A percentile compares a stretch with the other conserved stretches of the same genome.
These are phyloP conservation scores for Lepidium aucheri DNA, from an alignment of 345 rosid genomes.

Conservation along the genomic window DNA sequence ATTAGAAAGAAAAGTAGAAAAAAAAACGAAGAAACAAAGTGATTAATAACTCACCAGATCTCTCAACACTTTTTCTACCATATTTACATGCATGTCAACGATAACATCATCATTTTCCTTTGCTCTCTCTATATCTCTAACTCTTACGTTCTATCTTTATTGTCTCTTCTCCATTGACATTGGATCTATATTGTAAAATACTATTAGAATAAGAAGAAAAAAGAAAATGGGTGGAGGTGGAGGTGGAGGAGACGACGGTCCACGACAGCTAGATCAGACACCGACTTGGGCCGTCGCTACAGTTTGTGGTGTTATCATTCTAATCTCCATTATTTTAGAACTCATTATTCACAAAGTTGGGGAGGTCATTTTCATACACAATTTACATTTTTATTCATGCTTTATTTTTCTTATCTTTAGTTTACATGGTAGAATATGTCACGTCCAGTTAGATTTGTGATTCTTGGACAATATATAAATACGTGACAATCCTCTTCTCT, in stretches of 20 bases:
- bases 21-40: background rate
- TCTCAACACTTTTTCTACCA: constrained; percentile 5
- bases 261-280: constrained; percentile 76
- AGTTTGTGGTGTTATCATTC: constrained; percentile 51
- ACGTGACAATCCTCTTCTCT: too few species aligned
- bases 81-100: background rate
- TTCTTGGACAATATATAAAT: too few species aligned
- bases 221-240: constrained; percentile 45
- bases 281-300: constrained; percentile 89
- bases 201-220: background rate
- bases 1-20: background rate
- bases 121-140: background rate
- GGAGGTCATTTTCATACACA: constrained; percentile 26
- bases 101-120: background rate
- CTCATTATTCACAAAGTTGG: constrained; percentile 47
- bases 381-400: background rate
- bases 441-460: too few species aligned
- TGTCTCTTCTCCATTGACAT: background rate
- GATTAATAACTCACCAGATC: background rate
- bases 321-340: constrained; percentile 66
- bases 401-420: background rate
- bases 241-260: constrained; percentile 15
- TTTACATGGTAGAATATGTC: too few species aligned
- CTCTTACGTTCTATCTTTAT: background rate
- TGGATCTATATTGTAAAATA: background rate